A percentile compares a stretch with the other conserved stretches of the same genome.
Evolutionary conservation across 73 alveolate species (phyloP).

Genomic region (Paramecium pentaurelia): DNA sequence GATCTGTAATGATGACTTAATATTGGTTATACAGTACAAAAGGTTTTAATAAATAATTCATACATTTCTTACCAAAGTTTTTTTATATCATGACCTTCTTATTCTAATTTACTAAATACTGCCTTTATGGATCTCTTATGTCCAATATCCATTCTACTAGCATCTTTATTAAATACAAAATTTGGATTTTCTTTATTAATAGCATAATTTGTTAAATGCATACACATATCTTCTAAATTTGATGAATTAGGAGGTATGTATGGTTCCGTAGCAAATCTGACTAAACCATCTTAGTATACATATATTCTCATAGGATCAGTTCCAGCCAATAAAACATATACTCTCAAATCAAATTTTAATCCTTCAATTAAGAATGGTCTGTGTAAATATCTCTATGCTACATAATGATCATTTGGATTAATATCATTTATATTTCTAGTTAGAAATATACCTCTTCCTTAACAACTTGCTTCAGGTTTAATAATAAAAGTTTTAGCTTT

Average conservation of each 20-base stretch:
- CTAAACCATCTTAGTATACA: slow-evolving; percentile 89
- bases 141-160: slow-evolving; percentile 74
- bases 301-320: slow-evolving; percentile 88
- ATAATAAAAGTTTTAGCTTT: slow-evolving; percentile 76
- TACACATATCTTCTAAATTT: slow-evolving; percentile 68
- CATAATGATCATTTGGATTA: slow-evolving; percentile 83
- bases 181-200: slow-evolving; percentile 77
- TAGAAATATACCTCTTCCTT: slow-evolving; percentile 95
- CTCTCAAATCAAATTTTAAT: slow-evolving; percentile 91
- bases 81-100: slow-evolving; percentile 67
- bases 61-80: slow-evolving; percentile 64
- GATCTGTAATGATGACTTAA: slow-evolving; percentile 70
- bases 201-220: slow-evolving; percentile 93
- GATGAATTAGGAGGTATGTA: slow-evolving; percentile 67
- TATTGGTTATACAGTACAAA: slow-evolving; percentile 67
- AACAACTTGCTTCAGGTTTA: slow-evolving; percentile 91
- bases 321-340: slow-evolving; percentile 85
- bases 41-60: slow-evolving; percentile 61
- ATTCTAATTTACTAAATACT: slow-evolving; percentile 49
- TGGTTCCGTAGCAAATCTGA: slow-evolving; percentile 89
- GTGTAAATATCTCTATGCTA: slow-evolving; percentile 85
- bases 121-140: slow-evolving; percentile 72
- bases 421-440: slow-evolving; percentile 81
- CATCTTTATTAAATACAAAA: slow-evolving; percentile 66
- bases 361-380: slow-evolving; percentile 93